Evolutionary conservation across 192 early-diverging fungal species (phyloP), one percentile per base, ranked within the genome.

Genomic region (Dissophora ornata): DNA sequence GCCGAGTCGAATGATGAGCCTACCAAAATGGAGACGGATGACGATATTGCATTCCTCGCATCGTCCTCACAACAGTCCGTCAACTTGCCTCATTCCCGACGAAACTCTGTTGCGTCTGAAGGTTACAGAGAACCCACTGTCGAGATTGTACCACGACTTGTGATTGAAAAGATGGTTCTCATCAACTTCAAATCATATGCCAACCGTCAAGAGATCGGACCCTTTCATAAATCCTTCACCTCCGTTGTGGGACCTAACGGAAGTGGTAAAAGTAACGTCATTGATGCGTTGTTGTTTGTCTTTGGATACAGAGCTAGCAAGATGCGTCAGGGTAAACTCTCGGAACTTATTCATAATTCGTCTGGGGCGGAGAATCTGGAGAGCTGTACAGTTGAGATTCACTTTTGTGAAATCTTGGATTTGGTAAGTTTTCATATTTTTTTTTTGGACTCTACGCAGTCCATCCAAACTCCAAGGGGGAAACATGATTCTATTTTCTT

Each of bases 261-360:
- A 29, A 97, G 95, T 13, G 98, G 97, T 46, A 99, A 99, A 84
- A 97, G 95, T 26, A 99, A 98, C 68, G 98, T 99, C 13, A 98
- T 99, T 59, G 98, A 99, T 69, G 92, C 95, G 1, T 83, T 99
- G 50, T 80, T 99, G 29, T 99, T 99, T 79, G 98, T 99, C 36
- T 99, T 99, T 90, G 98, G 98, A 18, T 98, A 95, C 83, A 88
- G 95, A 45, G 96, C 98, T 6, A 95, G 90, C 83, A 98, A 98
- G 79, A 95, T 99, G 86, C 87, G 96, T 33, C 98, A 99, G 70
- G 93, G 88, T n/a, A 97, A 95, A 66, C 80, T 98, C 22, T 94
- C 92, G 0, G 93, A 97, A 65, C 88, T 99, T 13, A 98, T 99
- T 54, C 96, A 99, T 85, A 94, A 89, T 65, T 98, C 98, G 12